Evolutionary conservation across 305 asterid genomes (phyloP), one percentile per base, ranked within the genome.

Genomic region (Salvia sclarea): DNA sequence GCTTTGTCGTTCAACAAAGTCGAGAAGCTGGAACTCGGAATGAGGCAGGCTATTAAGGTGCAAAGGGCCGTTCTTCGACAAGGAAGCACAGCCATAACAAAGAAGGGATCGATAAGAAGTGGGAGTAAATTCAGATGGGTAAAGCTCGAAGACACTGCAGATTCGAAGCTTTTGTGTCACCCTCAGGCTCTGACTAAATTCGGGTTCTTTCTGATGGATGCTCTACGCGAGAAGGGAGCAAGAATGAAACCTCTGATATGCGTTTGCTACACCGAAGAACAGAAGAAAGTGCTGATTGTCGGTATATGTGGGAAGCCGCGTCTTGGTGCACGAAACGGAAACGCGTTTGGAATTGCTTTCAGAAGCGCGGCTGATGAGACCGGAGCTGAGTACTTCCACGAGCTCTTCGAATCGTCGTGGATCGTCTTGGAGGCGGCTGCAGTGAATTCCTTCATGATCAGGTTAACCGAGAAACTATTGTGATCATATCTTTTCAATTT

Each of bases 61-160:
- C 99, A 95, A 78, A 72, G 96, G 70, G 96, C 99, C 4, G 95
- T 95, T 75, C 90, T 95, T 56, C 84, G 99, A 78, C 97, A 86
- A 81, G 98, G 99, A 16, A 92, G 99, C 79, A 81, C 91, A 7
- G 96, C 96, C 38, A 89, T 95, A 70, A 89, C 96, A 18, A 91
- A 86, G 83, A 95, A 83, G 71, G 99, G 99, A 6, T 89, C 96
- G 6, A 95, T 95, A 56, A 84, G 99, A 78, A 89, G 98, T 70
- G 98, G 97, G 53, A 86, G 98, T 48, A 95, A 88, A 77, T 95
- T 92, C 77, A 77, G 99, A 59, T 92, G 99, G 99, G 97, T 95
- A 70, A 91, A 91, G 68, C 95, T 95, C 6, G 95, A 95, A 59
- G 96, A 95, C 72, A 82, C 96, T 3, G 85, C 90, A 2, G 99